Conservation (phyloP, 441 rosid species). For the Melastoma candidum region DNA sequence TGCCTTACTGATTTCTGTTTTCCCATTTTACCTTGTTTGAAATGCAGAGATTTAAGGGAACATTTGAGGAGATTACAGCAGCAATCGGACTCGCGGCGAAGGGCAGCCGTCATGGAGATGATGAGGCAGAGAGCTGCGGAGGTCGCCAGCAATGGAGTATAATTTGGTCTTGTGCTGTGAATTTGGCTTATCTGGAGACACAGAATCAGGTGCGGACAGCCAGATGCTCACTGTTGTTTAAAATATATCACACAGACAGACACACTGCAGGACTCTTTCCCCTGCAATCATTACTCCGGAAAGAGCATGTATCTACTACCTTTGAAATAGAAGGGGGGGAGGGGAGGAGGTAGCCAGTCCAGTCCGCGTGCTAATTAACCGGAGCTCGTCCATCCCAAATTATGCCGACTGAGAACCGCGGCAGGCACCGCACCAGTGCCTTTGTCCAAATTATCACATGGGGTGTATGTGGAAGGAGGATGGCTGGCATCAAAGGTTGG, state of each 20-base stretch:
- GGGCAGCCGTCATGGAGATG: constrained; percentile 99
- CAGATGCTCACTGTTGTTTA: constrained; percentile 23
- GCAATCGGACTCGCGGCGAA: constrained; percentile 96
- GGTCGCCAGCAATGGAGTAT: constrained; percentile 67
- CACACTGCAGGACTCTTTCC: too few species aligned
- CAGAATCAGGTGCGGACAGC: constrained; percentile 21
- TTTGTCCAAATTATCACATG: too few species aligned
- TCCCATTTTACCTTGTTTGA: background rate
- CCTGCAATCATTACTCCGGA: too few species aligned
- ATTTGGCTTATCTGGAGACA: constrained; percentile 20
- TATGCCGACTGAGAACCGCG: too few species aligned
- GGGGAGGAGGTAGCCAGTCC: too few species aligned
- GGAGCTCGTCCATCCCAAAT: too few species aligned
- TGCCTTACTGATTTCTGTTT: background rate
- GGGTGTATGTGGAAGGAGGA: too few species aligned
- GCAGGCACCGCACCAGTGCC: too few species aligned
- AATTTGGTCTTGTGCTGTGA: constrained; percentile 35
- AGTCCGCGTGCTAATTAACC: too few species aligned
- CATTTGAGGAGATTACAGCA: constrained; percentile 94
- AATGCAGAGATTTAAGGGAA: constrained; percentile 82
- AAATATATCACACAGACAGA: background rate
- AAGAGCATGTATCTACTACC: too few species aligned
- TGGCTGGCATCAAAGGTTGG: too few species aligned
- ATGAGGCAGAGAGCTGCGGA: constrained; percentile 99
- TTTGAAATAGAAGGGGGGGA: too few species aligned